A percentile compares a stretch with the other conserved stretches of the same genome.
These are phyloP conservation scores for Penicillium olsonii DNA, from an alignment of 2,329 filamentous ascomycete genomes.

Conservation along the genomic window DNA sequence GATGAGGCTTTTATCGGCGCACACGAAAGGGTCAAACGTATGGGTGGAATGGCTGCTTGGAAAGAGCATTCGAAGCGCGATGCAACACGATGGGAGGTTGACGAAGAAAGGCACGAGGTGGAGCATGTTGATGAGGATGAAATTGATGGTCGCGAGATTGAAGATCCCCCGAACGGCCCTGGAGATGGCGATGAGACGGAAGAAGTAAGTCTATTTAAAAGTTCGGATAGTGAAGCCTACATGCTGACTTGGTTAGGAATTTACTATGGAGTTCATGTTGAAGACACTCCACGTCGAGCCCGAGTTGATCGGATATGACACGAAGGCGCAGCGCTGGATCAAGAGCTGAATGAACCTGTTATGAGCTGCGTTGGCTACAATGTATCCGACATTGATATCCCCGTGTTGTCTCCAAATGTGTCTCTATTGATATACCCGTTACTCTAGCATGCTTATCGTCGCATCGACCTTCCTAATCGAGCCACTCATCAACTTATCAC, in stretches of 20 bases:
- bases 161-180: slow-evolving; percentile 32
- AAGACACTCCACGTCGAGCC: slow-evolving; percentile 65
- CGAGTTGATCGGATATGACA: slow-evolving; percentile 64
- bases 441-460: slow-evolving; percentile 1
- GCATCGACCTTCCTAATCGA: slow-evolving; percentile 17
- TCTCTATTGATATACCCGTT: too few species aligned
- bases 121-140: slow-evolving; percentile 37
- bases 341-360: slow-evolving; percentile 2
- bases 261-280: slow-evolving; percentile 72
- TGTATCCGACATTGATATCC: too few species aligned
- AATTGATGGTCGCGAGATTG: neutral
- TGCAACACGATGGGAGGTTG: slow-evolving; percentile 42
- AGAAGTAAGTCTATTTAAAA: slow-evolving; percentile 26
- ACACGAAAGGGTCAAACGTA: slow-evolving; percentile 60
- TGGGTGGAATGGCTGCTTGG: slow-evolving; percentile 64
- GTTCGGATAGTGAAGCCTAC: neutral
- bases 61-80: slow-evolving; percentile 51
- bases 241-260: slow-evolving; percentile 48
- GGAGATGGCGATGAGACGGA: slow-evolving; percentile 32
- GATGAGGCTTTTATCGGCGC: slow-evolving; percentile 67
- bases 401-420: neutral
- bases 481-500: slow-evolving; percentile 6
- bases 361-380: too few species aligned
- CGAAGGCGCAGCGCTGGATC: slow-evolving; percentile 58
- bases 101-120: slow-evolving; percentile 40